Evolutionary conservation across 768 basidiomycete genomes (phyloP), one percentile per base, ranked within the genome.

Genomic region (Mycena venus): DNA sequence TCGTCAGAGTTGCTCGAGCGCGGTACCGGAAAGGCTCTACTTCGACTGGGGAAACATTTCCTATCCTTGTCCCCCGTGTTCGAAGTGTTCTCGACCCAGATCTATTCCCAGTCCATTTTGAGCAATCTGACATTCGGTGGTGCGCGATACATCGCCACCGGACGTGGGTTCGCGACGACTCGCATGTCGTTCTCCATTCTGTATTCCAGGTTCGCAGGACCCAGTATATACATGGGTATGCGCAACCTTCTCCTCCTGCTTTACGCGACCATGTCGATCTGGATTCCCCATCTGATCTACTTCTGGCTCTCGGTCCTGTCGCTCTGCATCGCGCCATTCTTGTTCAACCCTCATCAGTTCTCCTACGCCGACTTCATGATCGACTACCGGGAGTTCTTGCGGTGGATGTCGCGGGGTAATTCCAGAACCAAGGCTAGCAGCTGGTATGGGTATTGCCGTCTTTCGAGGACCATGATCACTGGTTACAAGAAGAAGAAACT

Each of bases 271-370:
- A 88, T 99, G 87, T 86, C 96, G 27, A 90, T 99, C 78, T 99
- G 96, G 94, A 95, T 96, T 70, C 95, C 96, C 6, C 94, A 96
- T 84, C 88, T 99, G 78, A 96, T 98, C 85, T 99, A 99, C 89
- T 99, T 99, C 92, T 99, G 98, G 98, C 90, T 96, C 82, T 98
- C 98, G 19, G 96, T 99, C 70, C 83, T 97, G 72, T 97, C 97
- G 12, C 91, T 99, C 23, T 98, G 96, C 84, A 90, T 99, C 78
- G 96, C 98, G 40, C 98, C 98, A 0, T 99, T 99, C 92, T 75
- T 99, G 73, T 99, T 99, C 91, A 99, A 99, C 85, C 98, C 98
- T n/a, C 98, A 99, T 84, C 98, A 99, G 84, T 99, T 99, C 90
- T 96, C 96, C 12, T 96, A 93, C 82, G 85, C 96, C 79, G 98